These are phyloP conservation scores for Xanthoconium separans DNA, from an alignment of 1,284 basidiomycete genomes.

Conservation along the genomic window DNA sequence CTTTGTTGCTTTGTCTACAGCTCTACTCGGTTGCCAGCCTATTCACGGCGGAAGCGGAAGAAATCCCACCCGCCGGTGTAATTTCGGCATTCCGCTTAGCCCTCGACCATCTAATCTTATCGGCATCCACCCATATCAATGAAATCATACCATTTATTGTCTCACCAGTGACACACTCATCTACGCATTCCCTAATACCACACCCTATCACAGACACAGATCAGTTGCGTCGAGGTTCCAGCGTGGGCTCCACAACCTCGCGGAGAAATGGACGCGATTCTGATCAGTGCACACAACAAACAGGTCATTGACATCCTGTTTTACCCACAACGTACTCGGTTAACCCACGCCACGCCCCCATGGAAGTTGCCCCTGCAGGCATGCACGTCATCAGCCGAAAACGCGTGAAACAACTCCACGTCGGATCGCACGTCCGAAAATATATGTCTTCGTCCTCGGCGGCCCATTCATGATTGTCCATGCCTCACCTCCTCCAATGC, in stretches of 20 bases:
- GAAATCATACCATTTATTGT: slow-evolving; percentile 15
- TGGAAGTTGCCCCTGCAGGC: slow-evolving; percentile 17
- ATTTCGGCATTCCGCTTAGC: slow-evolving; percentile 12
- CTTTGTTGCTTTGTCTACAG: slow-evolving; percentile 3
- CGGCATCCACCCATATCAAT: slow-evolving; percentile 17
- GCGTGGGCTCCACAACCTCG: slow-evolving; percentile 32
- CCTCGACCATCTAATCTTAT: slow-evolving; percentile 33
- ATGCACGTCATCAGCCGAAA: slow-evolving; percentile 24
- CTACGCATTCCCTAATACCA: slow-evolving; percentile 6
- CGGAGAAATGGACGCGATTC: slow-evolving; percentile 15
- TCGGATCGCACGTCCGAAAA: slow-evolving; percentile 21
- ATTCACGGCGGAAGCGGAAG: slow-evolving; percentile 6
- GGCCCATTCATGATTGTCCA: slow-evolving; percentile 4
- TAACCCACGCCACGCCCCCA: slow-evolving; percentile 21
- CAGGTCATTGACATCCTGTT: slow-evolving; percentile 5
- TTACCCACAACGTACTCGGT: slow-evolving; percentile 30
- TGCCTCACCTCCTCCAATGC: slow-evolving; percentile 3
- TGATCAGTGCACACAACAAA: slow-evolving; percentile 18
- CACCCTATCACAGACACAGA: slow-evolving; percentile 19
- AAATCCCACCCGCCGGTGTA: neutral
- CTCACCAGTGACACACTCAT: slow-evolving; percentile 7
- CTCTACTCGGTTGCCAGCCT: neutral
- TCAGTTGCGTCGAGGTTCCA: slow-evolving; percentile 29
- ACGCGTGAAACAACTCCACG: neutral
- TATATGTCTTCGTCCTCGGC: slow-evolving; percentile 5